Base-by-base conservation (phyloP, 495 filamentous ascomycete species). In the Pyrenula aspistea region DNA sequence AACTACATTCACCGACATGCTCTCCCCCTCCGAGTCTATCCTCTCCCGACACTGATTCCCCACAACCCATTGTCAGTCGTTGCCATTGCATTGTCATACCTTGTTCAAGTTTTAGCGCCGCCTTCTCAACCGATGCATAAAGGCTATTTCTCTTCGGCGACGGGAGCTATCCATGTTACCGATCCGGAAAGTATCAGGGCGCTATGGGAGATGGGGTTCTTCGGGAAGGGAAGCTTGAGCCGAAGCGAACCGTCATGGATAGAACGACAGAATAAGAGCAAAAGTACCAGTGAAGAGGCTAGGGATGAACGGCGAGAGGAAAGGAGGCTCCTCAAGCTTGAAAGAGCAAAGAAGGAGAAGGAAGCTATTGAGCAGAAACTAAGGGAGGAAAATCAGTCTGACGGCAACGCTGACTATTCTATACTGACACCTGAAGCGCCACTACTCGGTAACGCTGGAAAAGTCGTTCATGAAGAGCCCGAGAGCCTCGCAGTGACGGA, bases 161-260 rank as follows among this genome's bases (percentile, higher is more conserved):
- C 91, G 12, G 78, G 85, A 2, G 89, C 90, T 2, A 78, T 97
- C 2, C 90, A 96, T 68, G 81, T 99, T 36, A 89, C 83, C 11
- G 86, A 96, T 63, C 71, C 80, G 49, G 73, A 73, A 31, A 80
- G 88, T 1, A 84, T 94, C 52, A 79, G 85, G 42, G 87, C 84
- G 10, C 71, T 99, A 24, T 99, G 93, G 93, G 86, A 95, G 67
- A 84, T 88, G 65, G 93, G 93, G 1, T 97, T 97, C 70, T 99
- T 89, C 67, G 93, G 93, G 49, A 96, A 95, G 69, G 93, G 93
- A 52, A 89, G 73, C 55, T 75, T 97, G 58, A 96, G 91, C 68
- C 83, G 93, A 61, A 95, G 89, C 70, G 91, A 97, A 66, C 93
- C 92, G 2, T 89, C 81, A 56, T 99, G 93, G 93, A 68, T 96